Evolutionary conservation across 106 monocot genomes (phyloP).

Genomic region (Apostasia ramifera): DNA sequence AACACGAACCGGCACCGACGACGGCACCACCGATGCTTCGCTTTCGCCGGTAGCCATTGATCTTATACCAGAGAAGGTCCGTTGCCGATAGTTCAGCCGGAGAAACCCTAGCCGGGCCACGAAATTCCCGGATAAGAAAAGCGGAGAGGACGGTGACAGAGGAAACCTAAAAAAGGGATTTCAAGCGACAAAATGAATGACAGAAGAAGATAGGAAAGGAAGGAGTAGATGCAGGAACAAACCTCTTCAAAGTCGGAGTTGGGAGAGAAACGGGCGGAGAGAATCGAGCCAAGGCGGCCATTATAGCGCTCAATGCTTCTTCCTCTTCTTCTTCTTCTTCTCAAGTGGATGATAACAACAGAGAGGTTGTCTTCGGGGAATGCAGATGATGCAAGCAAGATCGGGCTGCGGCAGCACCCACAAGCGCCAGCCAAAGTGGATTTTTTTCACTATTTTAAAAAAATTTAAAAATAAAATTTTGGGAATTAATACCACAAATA

Average conservation of each 20-base stretch:
- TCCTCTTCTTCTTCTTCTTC: too few species aligned
- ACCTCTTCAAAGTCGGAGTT: not conserved
- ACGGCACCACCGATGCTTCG: conserved; percentile 26
- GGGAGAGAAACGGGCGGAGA: not conserved
- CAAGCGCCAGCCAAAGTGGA: too few species aligned
- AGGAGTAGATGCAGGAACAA: not conserved
- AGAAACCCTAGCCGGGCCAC: not conserved
- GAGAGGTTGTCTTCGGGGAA: too few species aligned
- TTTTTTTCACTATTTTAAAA: too few species aligned
- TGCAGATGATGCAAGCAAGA: too few species aligned
- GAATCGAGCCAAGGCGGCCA: not conserved
- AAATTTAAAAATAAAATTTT: too few species aligned
- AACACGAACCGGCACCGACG: conserved; percentile 73
- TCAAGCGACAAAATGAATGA: not conserved
- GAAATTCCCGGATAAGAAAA: conserved; percentile 1
- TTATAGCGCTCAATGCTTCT: not conserved
- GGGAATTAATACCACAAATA: too few species aligned
- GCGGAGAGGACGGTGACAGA: not conserved
- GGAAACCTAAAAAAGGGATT: not conserved
- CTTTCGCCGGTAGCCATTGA: conserved; percentile 14
- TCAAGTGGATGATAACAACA: too few species aligned
- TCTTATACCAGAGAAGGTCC: conserved; percentile 7
- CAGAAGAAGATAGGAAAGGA: not conserved
- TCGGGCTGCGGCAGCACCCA: too few species aligned
- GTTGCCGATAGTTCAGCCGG: not conserved